These are phyloP conservation scores for Saccharomycopsis sp. DNA, from an alignment of 805 yeast genomes.

Conservation along the genomic window DNA sequence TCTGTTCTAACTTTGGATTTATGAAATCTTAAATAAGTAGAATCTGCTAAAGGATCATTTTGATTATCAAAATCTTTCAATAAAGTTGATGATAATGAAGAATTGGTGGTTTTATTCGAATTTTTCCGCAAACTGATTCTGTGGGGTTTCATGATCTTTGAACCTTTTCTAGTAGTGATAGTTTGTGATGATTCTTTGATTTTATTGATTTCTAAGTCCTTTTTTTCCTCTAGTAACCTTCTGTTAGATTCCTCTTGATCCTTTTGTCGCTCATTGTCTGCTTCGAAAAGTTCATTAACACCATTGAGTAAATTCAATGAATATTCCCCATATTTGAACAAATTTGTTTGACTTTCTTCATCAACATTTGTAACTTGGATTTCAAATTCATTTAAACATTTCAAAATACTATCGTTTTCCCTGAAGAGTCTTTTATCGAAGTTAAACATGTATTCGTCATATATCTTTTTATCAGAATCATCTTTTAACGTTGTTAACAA, in stretches of 20 bases:
- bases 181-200: conserved; percentile 2
- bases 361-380: background rate
- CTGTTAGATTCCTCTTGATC: background rate
- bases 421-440: conserved; percentile 8
- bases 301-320: background rate
- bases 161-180: conserved; percentile 6
- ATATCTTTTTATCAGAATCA: background rate
- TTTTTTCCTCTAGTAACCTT: conserved; percentile 4
- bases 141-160: conserved; percentile 6
- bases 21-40: conserved; percentile 10
- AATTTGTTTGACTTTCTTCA: background rate
- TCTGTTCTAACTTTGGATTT: conserved; percentile 17
- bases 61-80: conserved; percentile 1
- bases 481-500: conserved; percentile 14
- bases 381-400: conserved; percentile 1
- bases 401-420: background rate
- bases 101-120: background rate
- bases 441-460: conserved; percentile 12
- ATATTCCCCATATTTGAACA: background rate
- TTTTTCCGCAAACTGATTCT: conserved; percentile 5
- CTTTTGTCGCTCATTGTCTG: background rate
- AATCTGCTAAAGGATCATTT: conserved; percentile 14
- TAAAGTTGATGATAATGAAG: background rate
- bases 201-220: background rate
- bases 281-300: too few relatives aligned